Evolutionary conservation across 1,284 basidiomycete species (phyloP), one percentile per base, ranked within the genome.

Genomic region (Ceratorhiza oryzae-sativae): DNA sequence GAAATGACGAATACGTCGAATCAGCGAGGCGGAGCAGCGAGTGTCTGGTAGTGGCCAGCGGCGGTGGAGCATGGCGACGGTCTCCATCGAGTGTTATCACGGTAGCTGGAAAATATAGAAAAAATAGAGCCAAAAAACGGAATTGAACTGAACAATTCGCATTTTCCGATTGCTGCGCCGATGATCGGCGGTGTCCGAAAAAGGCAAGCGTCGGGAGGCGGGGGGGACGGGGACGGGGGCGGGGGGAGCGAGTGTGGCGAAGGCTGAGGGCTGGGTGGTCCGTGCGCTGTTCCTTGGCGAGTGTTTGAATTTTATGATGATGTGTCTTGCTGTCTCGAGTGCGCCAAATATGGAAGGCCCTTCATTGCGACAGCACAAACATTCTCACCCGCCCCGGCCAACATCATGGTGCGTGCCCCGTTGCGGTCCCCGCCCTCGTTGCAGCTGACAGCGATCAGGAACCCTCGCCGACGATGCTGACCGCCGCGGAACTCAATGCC

Each of bases 321-420:
- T 70, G 65, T 70, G 55, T 70, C 55, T 36, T n/a, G 53, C 34
- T 55, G 53, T 70, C 51, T 70, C 67, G 65, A 68, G 65, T 58
- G 63, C 51, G 67, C 55, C 65, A 70, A 70, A 70, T 70, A 70
- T 70, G 67, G 67, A 70, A 70, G 67, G 67, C 67, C 67, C 67
- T 70, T 45, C 34, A 25, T 18, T 36, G 34, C 48, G 60, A 62
- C 60, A 65, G 32, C 53, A 56, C 49, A 30, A 45, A 45, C 41
- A 32, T 61, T 61, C 59, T 61, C 59, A 61, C 59, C 59, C 13
- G 13, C 42, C 9, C 36, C 8, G 20, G 18, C 30, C 56, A 13
- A 18, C 25, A 25, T 30, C 27, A 58, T 39, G 55, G 32, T 39
- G 55, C 27, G 32, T n/a, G 3, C 55, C 6, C 55, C 32, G 55